phyloP scores from a whole-genome alignment of 345 rosid genomes.

The Eucalyptus fibrosa region DNA sequence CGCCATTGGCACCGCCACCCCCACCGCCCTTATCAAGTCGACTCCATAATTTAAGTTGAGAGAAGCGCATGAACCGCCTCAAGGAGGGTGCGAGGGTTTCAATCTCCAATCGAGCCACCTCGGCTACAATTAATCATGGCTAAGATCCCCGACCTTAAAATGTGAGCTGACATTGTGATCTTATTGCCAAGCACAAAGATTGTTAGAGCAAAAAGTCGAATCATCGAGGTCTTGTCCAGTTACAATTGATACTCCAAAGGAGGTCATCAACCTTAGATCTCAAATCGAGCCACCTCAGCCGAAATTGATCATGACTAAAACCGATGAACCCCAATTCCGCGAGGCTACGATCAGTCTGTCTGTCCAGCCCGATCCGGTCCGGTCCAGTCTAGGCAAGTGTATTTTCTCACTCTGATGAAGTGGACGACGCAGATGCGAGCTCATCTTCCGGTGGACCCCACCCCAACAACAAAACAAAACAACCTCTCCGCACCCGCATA shows the following conservation, averaged over 20 bases:
- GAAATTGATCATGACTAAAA: background rate
- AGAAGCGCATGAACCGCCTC: no score
- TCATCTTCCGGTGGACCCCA: background rate
- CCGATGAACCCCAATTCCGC: background rate
- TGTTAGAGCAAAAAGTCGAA: accelerated
- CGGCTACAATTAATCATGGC: accelerated
- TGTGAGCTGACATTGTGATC: background rate
- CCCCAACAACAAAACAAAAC: background rate
- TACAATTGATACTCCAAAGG: background rate
- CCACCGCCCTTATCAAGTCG: no score
- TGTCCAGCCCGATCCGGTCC: background rate
- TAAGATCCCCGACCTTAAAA: accelerated
- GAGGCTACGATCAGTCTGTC: accelerated
- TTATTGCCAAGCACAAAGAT: background rate
- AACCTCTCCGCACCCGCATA: background rate
- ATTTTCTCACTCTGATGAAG: background rate
- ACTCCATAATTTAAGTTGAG: no score
- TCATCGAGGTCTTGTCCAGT: background rate
- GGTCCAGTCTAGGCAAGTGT: background rate
- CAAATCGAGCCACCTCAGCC: background rate
- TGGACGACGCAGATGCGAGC: background rate
- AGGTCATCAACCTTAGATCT: background rate
- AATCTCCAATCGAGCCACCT: background rate
- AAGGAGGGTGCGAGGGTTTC: no score
- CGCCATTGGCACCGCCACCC: accelerated